A percentile compares a stretch with the other conserved stretches of the same genome.
Conservation (phyloP, 1,284 basidiomycete species). For the Apiotrichum gracile region DNA sequence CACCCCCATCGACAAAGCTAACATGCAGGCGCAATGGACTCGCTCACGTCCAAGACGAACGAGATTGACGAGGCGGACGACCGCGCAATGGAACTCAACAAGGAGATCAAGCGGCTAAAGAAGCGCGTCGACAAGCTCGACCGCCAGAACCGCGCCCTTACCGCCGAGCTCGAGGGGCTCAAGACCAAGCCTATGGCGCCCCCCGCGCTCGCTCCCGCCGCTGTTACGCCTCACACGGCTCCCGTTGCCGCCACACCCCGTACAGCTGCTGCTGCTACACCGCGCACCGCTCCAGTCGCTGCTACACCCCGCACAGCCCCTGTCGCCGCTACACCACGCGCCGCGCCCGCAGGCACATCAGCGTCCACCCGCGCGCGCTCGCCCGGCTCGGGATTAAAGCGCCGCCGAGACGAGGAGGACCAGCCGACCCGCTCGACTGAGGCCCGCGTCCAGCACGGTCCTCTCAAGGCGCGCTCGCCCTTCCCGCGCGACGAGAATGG, state of each 20-base stretch:
- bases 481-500: not conserved
- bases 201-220: not conserved
- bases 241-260: too few relatives aligned
- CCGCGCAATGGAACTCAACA: conserved; percentile 14
- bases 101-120: conserved; percentile 7
- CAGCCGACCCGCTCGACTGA: not conserved
- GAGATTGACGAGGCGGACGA: conserved; percentile 22
- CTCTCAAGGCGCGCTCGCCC: not conserved
- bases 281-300: not conserved
- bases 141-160: conserved; percentile 6
- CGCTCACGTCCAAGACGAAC: conserved; percentile 11
- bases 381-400: conserved; percentile 4
- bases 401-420: conserved; percentile 13
- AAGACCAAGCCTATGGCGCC: not conserved
- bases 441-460: conserved; percentile 3
- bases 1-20: not conserved
- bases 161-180: conserved; percentile 9
- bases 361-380: not conserved
- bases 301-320: not conserved
- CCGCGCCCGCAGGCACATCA: not conserved
- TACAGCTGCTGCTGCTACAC: not conserved
- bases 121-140: conserved; percentile 10
- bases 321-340: not conserved
- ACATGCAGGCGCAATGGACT: conserved; percentile 1
- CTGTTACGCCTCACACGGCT: not conserved